phyloP scores from a whole-genome alignment of 2,329 filamentous ascomycete species.

The Colletotrichum sansevieriae region DNA sequence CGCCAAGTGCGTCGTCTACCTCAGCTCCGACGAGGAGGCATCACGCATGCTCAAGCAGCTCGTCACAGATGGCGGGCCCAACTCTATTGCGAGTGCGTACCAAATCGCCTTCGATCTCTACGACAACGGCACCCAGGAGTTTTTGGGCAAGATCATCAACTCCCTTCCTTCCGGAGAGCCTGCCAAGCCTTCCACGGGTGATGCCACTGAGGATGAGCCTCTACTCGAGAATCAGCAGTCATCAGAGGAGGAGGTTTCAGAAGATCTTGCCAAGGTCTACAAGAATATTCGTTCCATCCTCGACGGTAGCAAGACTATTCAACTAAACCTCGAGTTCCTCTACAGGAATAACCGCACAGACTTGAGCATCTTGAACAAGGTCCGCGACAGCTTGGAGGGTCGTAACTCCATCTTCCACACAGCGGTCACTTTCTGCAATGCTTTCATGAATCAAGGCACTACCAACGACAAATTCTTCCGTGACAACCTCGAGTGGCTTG shows the following conservation, averaged over 20 bases:
- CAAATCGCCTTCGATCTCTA: conserved; percentile 98
- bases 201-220: conserved; percentile 60
- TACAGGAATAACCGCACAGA: conserved; percentile 97
- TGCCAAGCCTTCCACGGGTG: conserved; percentile 58
- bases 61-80: conserved; percentile 81
- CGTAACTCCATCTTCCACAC: conserved; percentile 99
- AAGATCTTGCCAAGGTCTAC: conserved; percentile 69
- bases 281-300: conserved; percentile 77
- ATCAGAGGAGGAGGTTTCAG: conserved; percentile 66
- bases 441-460: conserved; percentile 99
- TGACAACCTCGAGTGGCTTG: conserved; percentile 96
- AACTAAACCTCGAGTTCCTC: conserved; percentile 94
- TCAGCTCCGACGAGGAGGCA: conserved; percentile 92
- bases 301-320: conserved; percentile 92
- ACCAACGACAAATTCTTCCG: conserved; percentile 99
- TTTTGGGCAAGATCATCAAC: conserved; percentile 88
- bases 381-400: conserved; percentile 94
- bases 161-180: conserved; percentile 74
- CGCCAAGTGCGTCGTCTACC: conserved; percentile 95
- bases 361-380: conserved; percentile 92
- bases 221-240: conserved; percentile 62
- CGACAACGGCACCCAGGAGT: conserved; percentile 98
- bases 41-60: conserved; percentile 87
- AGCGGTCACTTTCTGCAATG: conserved; percentile 96
- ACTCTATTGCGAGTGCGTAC: conserved; percentile 88